Percentiles rank a stretch among this genome's conserved stretches.
Evolutionary conservation across 371 early-diverging fungal species (phyloP).

Genomic region (Catenaria anguillulae): DNA sequence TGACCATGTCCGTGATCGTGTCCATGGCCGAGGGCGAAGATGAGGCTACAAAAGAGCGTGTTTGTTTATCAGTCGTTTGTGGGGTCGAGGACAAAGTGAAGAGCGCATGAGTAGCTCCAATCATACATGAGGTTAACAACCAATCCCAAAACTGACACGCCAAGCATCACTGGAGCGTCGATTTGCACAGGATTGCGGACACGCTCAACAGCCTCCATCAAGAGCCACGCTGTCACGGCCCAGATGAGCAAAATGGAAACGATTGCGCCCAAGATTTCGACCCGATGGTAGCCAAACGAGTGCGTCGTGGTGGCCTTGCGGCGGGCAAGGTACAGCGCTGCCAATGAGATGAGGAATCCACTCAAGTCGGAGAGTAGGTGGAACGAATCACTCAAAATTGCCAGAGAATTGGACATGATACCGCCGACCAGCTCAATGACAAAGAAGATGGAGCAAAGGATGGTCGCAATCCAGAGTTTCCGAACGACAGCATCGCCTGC

Average conservation of each 20-base stretch:
- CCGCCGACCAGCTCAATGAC: slow-evolving; percentile 8
- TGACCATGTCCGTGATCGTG: slow-evolving; percentile 24
- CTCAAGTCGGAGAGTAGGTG: slow-evolving; percentile 5
- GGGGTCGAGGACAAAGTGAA: neutral
- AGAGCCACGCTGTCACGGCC: slow-evolving; percentile 49
- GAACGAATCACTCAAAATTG: slow-evolving; percentile 5
- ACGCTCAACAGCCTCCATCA: slow-evolving; percentile 36
- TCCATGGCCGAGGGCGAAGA: slow-evolving; percentile 24
- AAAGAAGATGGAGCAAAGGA: slow-evolving; percentile 7
- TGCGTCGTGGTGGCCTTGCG: slow-evolving; percentile 19
- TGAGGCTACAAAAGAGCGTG: slow-evolving; percentile 20
- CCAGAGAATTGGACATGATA: slow-evolving; percentile 1
- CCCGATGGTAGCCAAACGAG: slow-evolving; percentile 71
- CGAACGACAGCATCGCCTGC: neutral
- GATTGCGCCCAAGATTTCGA: slow-evolving; percentile 71
- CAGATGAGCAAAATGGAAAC: slow-evolving; percentile 66
- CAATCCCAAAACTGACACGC: slow-evolving; percentile 54
- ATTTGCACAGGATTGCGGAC: slow-evolving; percentile 52
- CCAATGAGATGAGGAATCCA: slow-evolving; percentile 6
- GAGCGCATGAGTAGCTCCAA: neutral
- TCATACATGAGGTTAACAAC: slow-evolving; percentile 56
- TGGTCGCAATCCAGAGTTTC: slow-evolving; percentile 3
- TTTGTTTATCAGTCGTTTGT: slow-evolving; percentile 16
- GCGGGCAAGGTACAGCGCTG: neutral
- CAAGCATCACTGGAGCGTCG: slow-evolving; percentile 56